A percentile compares a stretch with the other conserved stretches of the same genome.
Conservation (phyloP, 176 grass and related monocot genomes). For the Paspalum vaginatum region DNA sequence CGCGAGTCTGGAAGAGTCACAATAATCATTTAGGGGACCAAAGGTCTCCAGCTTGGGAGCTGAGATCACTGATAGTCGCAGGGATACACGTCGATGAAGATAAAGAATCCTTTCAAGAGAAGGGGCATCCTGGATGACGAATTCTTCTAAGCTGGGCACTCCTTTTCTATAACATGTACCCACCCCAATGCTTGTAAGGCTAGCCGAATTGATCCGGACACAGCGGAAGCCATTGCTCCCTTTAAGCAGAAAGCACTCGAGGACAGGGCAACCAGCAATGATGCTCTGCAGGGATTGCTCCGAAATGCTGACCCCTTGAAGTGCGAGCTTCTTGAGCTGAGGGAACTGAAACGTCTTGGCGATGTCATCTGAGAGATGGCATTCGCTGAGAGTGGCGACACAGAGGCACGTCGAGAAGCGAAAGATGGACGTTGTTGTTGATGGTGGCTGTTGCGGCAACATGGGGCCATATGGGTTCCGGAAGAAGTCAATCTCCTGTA, state of each 20-base stretch:
- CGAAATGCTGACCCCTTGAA: not conserved
- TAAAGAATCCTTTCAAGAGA: slow-evolving; percentile 13
- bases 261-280: slow-evolving; percentile 1
- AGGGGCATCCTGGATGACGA: slow-evolving; percentile 16
- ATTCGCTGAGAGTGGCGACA: not conserved
- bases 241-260: slow-evolving; percentile 11
- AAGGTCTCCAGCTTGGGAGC: slow-evolving; percentile 12
- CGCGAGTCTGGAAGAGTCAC: too few relatives aligned
- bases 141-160: not conserved
- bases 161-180: too few relatives aligned
- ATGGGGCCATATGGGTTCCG: too few relatives aligned
- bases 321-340: slow-evolving; percentile 5
- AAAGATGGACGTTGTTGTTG: slow-evolving; percentile 35
- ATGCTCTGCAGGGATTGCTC: not conserved
- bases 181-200: not conserved
- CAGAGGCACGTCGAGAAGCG: slow-evolving; percentile 25
- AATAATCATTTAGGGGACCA: too few relatives aligned
- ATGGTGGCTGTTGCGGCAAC: too few relatives aligned
- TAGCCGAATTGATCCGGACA: not conserved
- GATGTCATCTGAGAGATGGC: not conserved
- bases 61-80: not conserved
- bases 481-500: slow-evolving; percentile 15
- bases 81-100: not conserved
- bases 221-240: not conserved
- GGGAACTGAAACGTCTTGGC: not conserved